Evolutionary conservation across 78 protist genomes (phyloP).

Genomic region (Polysphondylium violaceum): DNA sequence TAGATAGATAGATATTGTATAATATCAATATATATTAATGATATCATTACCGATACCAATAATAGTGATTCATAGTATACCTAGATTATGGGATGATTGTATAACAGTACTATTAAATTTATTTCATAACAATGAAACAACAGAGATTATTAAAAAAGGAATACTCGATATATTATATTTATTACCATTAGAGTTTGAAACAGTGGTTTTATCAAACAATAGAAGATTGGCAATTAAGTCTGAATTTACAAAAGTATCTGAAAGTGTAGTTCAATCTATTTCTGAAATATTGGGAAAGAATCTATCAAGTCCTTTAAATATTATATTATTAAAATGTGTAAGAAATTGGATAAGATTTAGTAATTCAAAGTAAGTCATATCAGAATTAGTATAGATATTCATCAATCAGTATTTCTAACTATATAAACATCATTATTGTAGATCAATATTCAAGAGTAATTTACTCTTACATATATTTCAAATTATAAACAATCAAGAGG

Average conservation of each 20-base stretch:
- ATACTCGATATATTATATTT: constrained; percentile 36
- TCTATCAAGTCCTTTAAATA: constrained; percentile 4
- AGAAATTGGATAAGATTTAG: constrained; percentile 44
- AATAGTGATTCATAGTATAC: constrained; percentile 39
- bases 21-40: not conserved
- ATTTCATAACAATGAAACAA: constrained; percentile 14
- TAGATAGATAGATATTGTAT: not conserved
- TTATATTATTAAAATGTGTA: constrained; percentile 37
- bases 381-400: not conserved
- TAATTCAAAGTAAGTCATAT: constrained; percentile 55
- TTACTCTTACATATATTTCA: constrained; percentile 22
- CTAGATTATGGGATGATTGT: constrained; percentile 52
- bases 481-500: constrained; percentile 3
- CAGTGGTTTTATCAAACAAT: constrained; percentile 33
- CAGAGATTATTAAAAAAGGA: constrained; percentile 5
- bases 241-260: not conserved
- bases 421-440: not conserved
- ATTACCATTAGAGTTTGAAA: constrained; percentile 70
- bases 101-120: constrained; percentile 18
- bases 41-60: not conserved
- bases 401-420: not conserved
- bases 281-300: constrained; percentile 2
- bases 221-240: constrained; percentile 42
- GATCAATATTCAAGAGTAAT: constrained; percentile 6
- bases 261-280: not conserved